Percentiles rank a stretch among this genome's conserved stretches.
Conservation (phyloP, 495 filamentous ascomycete species). For the Evansstolkia leycettana region DNA sequence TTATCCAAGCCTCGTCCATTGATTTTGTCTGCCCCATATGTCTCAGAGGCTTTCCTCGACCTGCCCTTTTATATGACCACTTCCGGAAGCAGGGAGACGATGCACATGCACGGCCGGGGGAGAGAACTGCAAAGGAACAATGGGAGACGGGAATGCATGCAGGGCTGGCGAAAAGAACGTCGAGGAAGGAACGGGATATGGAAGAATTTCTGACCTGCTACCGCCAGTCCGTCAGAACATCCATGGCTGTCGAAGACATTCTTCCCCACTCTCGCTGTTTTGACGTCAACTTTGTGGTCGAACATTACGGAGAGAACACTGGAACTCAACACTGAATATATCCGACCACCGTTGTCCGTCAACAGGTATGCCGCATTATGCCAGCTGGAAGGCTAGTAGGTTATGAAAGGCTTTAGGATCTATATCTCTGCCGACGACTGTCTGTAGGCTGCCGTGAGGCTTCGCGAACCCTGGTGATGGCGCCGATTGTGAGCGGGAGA, state of each 20-base stretch:
- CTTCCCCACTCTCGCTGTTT: constrained; percentile 1
- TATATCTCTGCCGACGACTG: too few relatives aligned
- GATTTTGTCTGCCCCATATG: constrained; percentile 1
- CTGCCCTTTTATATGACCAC: not conserved
- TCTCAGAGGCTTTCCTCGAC: constrained; percentile 1
- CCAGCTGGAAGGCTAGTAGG: too few relatives aligned
- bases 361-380: too few relatives aligned
- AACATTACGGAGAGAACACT: constrained; percentile 1
- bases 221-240: constrained; percentile 1
- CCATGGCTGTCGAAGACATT: constrained; percentile 1
- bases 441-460: too few relatives aligned
- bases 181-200: not conserved
- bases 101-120: not conserved
- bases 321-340: too few relatives aligned
- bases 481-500: too few relatives aligned
- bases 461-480: too few relatives aligned
- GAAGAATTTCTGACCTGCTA: constrained; percentile 2
- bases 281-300: constrained; percentile 4
- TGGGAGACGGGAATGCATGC: not conserved
- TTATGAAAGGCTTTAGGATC: too few relatives aligned
- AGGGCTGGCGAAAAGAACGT: not conserved
- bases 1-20: constrained; percentile 1
- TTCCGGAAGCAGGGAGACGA: constrained; percentile 1
- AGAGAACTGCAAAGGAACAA: constrained; percentile 1
- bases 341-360: too few relatives aligned